Evolutionary conservation across 208 protist species (phyloP), one percentile per base, ranked within the genome.

Genomic region (Crithidia bombi): DNA sequence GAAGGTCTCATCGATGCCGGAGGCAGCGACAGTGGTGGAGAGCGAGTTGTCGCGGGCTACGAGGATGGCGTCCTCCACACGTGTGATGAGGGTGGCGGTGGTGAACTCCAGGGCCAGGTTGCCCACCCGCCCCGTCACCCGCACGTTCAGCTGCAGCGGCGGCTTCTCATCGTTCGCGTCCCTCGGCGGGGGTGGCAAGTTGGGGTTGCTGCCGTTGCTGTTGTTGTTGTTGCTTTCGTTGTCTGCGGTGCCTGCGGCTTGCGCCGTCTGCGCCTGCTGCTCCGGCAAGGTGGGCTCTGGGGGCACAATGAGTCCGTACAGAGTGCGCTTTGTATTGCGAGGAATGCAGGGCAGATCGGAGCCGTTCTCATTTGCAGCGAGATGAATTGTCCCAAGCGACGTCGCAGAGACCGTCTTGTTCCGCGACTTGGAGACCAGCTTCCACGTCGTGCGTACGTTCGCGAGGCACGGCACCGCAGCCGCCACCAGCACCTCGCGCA

Each of bases 381-480:
- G 36, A 19, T 56, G 70, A 14, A 75, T 51, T 1, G 39, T 30
- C 0, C 41, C 57, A 19, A 51, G 2, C 6, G 41, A 25, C 41
- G 41, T 28, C 28, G 23, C 17, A 17, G 33, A 6, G 5, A n/a
- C 59, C 28, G 21, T 21, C 44, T 54, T 54, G 10, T 72, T 64
- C 11, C 62, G 77, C 17, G 67, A 54, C 61, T 83, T 63, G 17
- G 17, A 5, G 41, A 84, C 59, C 19, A 76, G 54, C 19, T 70
- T 61, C 71, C 62, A 80, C 21, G 47, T 2, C 26, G 86, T 55
- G 25, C 47, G 56, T 6, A 90, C 38, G 43, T 83, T 51, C 3
- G 75, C 85, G 35, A 95, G 58, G 0, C 83, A 84, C 19, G 87
- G 87, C 23, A 95, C 85, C n/a, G 66, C 74, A 6, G 76, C 61